Base-by-base conservation (phyloP, 768 basidiomycete species). In the Holtermannia corniformis region DNA sequence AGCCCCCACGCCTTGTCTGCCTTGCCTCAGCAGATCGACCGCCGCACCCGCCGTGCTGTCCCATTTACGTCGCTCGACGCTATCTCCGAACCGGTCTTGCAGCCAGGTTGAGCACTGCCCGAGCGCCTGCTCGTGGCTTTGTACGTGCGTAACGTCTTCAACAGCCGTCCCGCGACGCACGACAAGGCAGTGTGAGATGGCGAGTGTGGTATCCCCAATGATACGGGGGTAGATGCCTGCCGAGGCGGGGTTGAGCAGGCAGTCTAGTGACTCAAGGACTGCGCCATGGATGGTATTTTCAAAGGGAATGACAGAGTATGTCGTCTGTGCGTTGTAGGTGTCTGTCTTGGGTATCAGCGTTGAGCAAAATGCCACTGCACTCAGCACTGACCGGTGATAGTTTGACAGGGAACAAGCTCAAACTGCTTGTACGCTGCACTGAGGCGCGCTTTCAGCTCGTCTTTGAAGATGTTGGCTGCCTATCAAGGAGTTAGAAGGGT, bases 61-160 rank as follows among this genome's bases (percentile, higher is more conserved):
- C 41, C 54, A 62, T 25, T 45, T 26, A n/a, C 60, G 23, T 5
- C 48, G 22, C 45, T 52, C 57, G 0, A n/a, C n/a, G n/a, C 67
- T 67, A 3, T 47, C 10, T 0, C 68, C 67, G 7, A 68, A 54
- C 20, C 60, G 47, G 2, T 19, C 22, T 1, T 26, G n/a, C 11
- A 72, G 47, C 51, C 65, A 72, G 1, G 24, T 48, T 5, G 66
- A 56, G 46, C 63, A 72, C 61, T 72, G 71, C 20, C 68, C 68
- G 12, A 72, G 52, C 5, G 71, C 71, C 71, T 72, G 71, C 41
- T 72, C 71, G 54, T 72, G 71, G 51, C 64, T 66, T 43, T 62
- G 54, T 11, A 72, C 63, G 61, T 63, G 67, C 4, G 24, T 47
- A 21, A 72, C 64, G 51, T 67, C 57, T 26, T 59, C 56, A 58